Conservation (phyloP, 2,329 filamentous ascomycete species). For the Arthrobotrys iridis region DNA sequence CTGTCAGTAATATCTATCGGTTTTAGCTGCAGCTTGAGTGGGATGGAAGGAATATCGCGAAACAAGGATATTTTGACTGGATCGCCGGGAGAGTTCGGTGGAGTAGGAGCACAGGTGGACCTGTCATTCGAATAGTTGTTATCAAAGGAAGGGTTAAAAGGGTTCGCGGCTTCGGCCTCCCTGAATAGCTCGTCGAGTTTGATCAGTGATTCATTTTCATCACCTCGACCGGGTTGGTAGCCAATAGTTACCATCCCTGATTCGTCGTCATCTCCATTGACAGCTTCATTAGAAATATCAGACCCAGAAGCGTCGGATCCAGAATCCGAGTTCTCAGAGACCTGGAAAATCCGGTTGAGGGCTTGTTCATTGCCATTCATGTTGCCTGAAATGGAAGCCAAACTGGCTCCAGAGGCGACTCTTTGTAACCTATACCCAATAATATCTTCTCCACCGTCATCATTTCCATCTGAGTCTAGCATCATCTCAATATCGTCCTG, state of each 20-base stretch:
- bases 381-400: neutral
- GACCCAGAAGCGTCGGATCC: slow-evolving; percentile 8
- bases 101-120: neutral
- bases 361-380: neutral
- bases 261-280: neutral
- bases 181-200: neutral
- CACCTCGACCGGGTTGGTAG: neutral
- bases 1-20: too few species aligned
- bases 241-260: neutral
- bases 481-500: neutral
- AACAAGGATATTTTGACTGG: neutral
- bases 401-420: neutral
- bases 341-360: neutral
- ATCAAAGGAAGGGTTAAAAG: neutral
- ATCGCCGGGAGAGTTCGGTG: neutral
- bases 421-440: slow-evolving; percentile 28
- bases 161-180: neutral
- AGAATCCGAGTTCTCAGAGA: neutral
- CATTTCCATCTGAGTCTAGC: neutral
- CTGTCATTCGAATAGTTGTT: neutral
- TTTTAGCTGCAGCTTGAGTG: neutral
- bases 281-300: neutral
- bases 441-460: neutral
- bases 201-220: neutral
- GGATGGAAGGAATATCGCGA: neutral